Evolutionary conservation across 257 asterid genomes (phyloP).

Genomic region (Cynanchum wilfordii): DNA sequence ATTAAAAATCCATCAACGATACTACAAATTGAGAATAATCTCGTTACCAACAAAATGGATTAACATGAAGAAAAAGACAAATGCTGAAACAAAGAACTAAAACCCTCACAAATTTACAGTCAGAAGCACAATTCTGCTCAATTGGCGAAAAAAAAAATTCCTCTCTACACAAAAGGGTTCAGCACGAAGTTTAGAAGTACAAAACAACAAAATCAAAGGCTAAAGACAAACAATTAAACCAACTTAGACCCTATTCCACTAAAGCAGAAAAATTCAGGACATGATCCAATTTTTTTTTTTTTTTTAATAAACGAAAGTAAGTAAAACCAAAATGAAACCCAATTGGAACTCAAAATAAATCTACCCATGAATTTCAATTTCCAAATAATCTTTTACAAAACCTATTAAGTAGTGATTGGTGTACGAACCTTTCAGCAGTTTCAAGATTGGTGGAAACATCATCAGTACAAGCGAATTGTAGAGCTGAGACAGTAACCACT

Average conservation of each 20-base stretch:
- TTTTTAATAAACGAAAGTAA: neutral
- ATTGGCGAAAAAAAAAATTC: neutral
- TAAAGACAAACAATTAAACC: neutral
- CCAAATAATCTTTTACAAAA: neutral
- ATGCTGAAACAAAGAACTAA: neutral
- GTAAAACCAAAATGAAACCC: neutral
- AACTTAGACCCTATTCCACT: too few relatives aligned
- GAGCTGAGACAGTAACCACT: constrained; percentile 64
- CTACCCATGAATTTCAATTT: neutral
- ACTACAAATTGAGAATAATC: neutral
- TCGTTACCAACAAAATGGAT: neutral
- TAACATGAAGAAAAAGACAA: neutral
- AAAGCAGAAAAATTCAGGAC: neutral
- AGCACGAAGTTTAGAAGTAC: neutral
- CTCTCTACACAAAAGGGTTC: neutral
- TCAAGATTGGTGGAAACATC: constrained; percentile 73
- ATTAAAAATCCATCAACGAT: neutral
- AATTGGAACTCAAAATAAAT: neutral
- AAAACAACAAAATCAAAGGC: neutral
- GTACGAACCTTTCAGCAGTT: constrained; percentile 65
- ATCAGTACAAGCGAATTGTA: constrained; percentile 87
- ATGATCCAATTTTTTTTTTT: neutral
- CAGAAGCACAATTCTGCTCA: neutral
- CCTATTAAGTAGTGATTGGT: too few relatives aligned
- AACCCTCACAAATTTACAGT: neutral